phyloP scores from a whole-genome alignment of 768 basidiomycete species.

The Auricularia auricula-judae region DNA sequence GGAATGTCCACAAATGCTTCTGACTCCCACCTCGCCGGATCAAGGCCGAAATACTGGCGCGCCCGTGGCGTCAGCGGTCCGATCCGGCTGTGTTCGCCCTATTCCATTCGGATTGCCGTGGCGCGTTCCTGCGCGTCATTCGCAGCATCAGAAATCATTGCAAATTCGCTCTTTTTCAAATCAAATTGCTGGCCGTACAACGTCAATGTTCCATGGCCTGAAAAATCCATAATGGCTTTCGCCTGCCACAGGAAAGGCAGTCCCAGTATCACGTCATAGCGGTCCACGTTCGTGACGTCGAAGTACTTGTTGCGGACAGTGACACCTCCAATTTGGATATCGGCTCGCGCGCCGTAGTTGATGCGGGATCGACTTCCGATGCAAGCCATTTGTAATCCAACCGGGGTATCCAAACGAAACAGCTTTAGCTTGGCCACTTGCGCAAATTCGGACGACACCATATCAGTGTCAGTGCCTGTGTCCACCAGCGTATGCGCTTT shows the following conservation, averaged over 20 bases:
- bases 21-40: too few species aligned
- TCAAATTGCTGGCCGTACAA: neutral
- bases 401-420: conserved; percentile 9
- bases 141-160: neutral
- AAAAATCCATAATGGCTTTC: neutral
- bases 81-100: neutral
- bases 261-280: neutral
- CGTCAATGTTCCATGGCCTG: neutral
- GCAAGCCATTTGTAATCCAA: conserved; percentile 22
- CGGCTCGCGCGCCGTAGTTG: conserved; percentile 16
- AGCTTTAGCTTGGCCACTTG: conserved; percentile 6
- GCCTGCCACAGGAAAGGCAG: neutral
- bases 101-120: neutral
- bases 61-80: neutral
- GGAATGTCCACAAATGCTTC: too few species aligned
- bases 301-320: neutral
- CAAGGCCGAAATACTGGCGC: too few species aligned
- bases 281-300: neutral
- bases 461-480: conserved; percentile 15
- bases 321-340: conserved; percentile 5
- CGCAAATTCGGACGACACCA: conserved; percentile 15
- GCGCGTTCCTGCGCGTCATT: neutral
- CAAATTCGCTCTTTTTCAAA: neutral
- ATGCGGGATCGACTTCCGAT: conserved; percentile 21
- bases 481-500: conserved; percentile 15